Percentiles rank a stretch among this genome's conserved stretches.
phyloP scores from a whole-genome alignment of 352 stramenopile species.

The Phytopythium oedochilum region DNA sequence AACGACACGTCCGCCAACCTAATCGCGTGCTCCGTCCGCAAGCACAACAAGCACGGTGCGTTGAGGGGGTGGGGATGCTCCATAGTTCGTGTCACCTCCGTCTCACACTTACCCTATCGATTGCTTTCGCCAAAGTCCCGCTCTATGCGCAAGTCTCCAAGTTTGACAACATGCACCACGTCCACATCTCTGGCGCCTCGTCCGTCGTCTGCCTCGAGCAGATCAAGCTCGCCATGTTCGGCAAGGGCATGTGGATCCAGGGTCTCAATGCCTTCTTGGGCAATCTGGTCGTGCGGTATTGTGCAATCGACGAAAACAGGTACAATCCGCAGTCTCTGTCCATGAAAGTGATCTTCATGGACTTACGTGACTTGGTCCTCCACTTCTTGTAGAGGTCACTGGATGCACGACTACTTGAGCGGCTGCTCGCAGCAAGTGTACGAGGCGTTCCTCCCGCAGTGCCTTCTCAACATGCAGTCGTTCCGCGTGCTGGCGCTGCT shows the following conservation, averaged over 20 bases:
- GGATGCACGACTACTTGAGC: constrained; percentile 57
- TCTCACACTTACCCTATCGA: neutral
- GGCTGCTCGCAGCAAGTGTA: constrained; percentile 55
- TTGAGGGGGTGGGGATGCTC: neutral
- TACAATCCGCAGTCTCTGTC: constrained; percentile 9
- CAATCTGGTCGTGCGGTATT: constrained; percentile 67
- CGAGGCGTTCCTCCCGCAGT: constrained; percentile 47
- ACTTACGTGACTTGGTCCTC: neutral
- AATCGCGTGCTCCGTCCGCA: constrained; percentile 70
- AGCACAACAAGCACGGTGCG: constrained; percentile 64
- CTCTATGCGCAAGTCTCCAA: constrained; percentile 80
- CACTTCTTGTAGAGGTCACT: constrained; percentile 29
- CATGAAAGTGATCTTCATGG: neutral
- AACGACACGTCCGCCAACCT: constrained; percentile 73
- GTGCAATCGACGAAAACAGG: constrained; percentile 32
- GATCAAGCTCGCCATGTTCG: constrained; percentile 65
- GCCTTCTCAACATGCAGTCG: constrained; percentile 41
- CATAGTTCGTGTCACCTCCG: no score
- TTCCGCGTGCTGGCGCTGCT: constrained; percentile 47
- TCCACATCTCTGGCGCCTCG: constrained; percentile 66
- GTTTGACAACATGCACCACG: constrained; percentile 63
- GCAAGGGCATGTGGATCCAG: constrained; percentile 66
- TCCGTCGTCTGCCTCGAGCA: constrained; percentile 76
- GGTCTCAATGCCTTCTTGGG: constrained; percentile 71
- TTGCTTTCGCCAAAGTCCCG: constrained; percentile 25